Evolutionary conservation across 2,329 filamentous ascomycete species (phyloP), one percentile per base, ranked within the genome.

Genomic region (Ophiostoma ips): DNA sequence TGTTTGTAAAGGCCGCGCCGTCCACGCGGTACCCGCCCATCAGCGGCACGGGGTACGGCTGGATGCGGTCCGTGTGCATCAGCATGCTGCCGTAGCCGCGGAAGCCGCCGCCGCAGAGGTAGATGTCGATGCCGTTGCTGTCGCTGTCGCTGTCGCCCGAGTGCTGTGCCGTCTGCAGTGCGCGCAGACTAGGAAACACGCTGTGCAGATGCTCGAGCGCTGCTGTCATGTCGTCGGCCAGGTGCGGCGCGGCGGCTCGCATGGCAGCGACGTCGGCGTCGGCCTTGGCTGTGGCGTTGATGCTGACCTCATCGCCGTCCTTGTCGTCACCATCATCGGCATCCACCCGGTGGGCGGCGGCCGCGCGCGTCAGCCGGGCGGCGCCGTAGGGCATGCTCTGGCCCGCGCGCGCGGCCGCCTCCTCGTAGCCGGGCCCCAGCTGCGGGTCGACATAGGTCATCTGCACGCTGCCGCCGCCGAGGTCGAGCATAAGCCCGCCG

Each of bases 51-150:
- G 89, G 89, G 62, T 94, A 95, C 0, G 87, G 87, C 49, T 75
- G 70, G 40, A 87, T 75, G 6, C 70, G 65, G 58, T 90, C 84
- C 56, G 77, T 75, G 61, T 84, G 81, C 83, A 94, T 89, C 48
- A 95, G 72, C 60, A 94, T 80, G 64, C 87, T 94, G 7, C 88
- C 89, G 71, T 94, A 95, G 15, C 89, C 89, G 34, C 89, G 73
- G 61, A 95, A 94, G 0, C 89, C 89, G 21, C 89, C 89, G 40
- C 89, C 89, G 55, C 85, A 94, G 51, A 95, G 79, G 62, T 89
- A 95, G 9, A 95, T 70, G 33, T 83, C 78, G 51, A 88, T 71
- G 5, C 75, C n/a, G n/a, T n/a, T n/a, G n/a, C n/a, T n/a, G n/a
- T n/a, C n/a, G n/a, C n/a, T 34, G 46, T 57, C 54, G 37, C 59